Evolutionary conservation across 1,139 yeast species (phyloP), one percentile per base, ranked within the genome.

Genomic region (Taiozyma sp.): DNA sequence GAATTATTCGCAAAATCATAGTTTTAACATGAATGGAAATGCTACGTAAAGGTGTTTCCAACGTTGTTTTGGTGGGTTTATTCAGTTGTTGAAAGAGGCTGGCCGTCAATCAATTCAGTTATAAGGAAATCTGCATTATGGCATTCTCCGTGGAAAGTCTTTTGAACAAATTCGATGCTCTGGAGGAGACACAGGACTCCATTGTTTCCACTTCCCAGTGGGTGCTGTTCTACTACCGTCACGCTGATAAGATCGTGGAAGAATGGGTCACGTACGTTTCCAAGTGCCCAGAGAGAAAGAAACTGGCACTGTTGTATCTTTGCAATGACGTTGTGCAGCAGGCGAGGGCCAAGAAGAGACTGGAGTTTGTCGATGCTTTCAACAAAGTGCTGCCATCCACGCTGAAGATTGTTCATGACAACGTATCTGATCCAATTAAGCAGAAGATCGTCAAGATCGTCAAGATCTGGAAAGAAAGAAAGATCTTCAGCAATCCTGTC

Each of bases 281-380:
- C 28, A 51, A 63, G 43, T 69, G 75, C 14, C 69, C 76, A n/a
- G 62, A 72, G 19, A 62, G 70, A 48, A 78, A 82, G 62, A 76
- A 76, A 56, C 73, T 90, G 49, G 75, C 85, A 2, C 67, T 87
- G 50, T 73, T 90, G 36, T 89, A 90, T 61, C 73, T 90, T 23
- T 87, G 89, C 51, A 90, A 90, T 65, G 97, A 90, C 61, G 86
- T 90, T 28, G 87, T 88, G 1, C 97, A 90, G 67, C 88, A 87
- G 63, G 83, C 93, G 3, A 75, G 85, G 51, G 84, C 87, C 45
- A 82, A 83, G 61, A 75, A 79, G 57, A 82, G 80, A 61, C 70
- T 69, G 2, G 89, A 83, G 51, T 85, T 85, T 58, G 70, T 84
- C 9, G 69, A 68, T 6, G 85, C 83, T 5, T 89, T 87, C 67